Conservation (phyloP, 2,329 filamentous ascomycete species). For the Fusarium annulatum region DNA sequence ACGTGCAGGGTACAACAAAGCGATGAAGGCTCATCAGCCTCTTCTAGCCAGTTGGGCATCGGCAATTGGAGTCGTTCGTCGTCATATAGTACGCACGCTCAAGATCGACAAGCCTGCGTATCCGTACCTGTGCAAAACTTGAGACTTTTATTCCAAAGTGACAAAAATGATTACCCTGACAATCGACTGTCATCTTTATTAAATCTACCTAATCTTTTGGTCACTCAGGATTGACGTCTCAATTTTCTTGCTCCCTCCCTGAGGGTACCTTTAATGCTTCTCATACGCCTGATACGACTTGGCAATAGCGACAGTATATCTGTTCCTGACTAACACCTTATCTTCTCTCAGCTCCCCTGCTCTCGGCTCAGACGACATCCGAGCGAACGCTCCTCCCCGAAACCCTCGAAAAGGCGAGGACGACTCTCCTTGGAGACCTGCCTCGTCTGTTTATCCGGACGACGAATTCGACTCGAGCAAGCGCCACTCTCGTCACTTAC, state of each 20-base stretch:
- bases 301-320: neutral
- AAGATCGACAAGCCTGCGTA: constrained; percentile 3
- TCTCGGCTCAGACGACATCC: constrained; percentile 35
- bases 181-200: neutral
- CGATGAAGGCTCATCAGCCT: constrained; percentile 12
- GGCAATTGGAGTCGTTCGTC: constrained; percentile 17
- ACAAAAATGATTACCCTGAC: neutral
- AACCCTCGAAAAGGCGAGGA: constrained; percentile 48
- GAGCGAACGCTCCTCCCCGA: constrained; percentile 46
- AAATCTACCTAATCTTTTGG: neutral
- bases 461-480: constrained; percentile 35
- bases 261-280: neutral
- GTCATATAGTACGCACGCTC: constrained; percentile 23
- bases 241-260: neutral
- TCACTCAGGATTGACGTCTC: neutral
- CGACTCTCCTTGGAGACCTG: constrained; percentile 54
- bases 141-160: neutral
- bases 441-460: constrained; percentile 65
- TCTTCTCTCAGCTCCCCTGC: constrained; percentile 40
- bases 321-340: constrained; percentile 34
- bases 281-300: neutral
- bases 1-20: constrained; percentile 13
- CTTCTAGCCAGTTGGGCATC: neutral
- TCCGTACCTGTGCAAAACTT: neutral
- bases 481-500: constrained; percentile 21